A percentile compares a stretch with the other conserved stretches of the same genome.
Conservation (phyloP, 139 green algal genomes). For the Raphidocelis subcapitata region DNA sequence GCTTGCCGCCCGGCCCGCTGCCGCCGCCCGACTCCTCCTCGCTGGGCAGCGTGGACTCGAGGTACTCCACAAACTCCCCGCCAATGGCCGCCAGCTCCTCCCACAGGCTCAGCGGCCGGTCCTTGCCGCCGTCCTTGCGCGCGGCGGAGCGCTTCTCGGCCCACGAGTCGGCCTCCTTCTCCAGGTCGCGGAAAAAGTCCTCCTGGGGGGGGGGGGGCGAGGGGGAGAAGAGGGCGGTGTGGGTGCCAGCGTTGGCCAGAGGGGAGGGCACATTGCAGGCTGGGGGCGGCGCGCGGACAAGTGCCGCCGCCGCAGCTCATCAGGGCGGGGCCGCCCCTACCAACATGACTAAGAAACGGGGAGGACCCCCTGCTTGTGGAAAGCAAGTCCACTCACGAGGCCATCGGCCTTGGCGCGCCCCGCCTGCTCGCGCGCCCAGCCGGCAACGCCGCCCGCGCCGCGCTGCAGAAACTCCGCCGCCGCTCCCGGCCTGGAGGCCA, state of each 20-base stretch:
- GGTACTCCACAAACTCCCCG: constrained; percentile 30
- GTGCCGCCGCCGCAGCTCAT: too few relatives aligned
- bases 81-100: constrained; percentile 29
- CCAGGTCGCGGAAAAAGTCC: constrained; percentile 30
- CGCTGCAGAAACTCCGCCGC: too few relatives aligned
- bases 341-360: too few relatives aligned
- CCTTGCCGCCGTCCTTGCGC: too few relatives aligned
- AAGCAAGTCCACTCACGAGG: constrained; percentile 23
- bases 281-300: too few relatives aligned
- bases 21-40: background rate
- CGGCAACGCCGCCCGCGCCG: background rate
- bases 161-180: constrained; percentile 23
- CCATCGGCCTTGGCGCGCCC: background rate
- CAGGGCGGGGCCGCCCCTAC: too few relatives aligned
- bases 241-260: too few relatives aligned
- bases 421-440: constrained; percentile 6
- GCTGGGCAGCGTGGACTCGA: constrained; percentile 9
- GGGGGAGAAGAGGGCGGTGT: too few relatives aligned
- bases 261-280: too few relatives aligned
- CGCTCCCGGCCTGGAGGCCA: too few relatives aligned
- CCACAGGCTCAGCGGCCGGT: constrained; percentile 16
- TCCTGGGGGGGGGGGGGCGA: constrained; percentile 16
- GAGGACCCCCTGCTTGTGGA: too few relatives aligned
- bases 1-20: too few relatives aligned
- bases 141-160: background rate